Evolutionary conservation across 2,329 filamentous ascomycete species (phyloP), one percentile per base, ranked within the genome.

Genomic region (Trichoderma sp.): DNA sequence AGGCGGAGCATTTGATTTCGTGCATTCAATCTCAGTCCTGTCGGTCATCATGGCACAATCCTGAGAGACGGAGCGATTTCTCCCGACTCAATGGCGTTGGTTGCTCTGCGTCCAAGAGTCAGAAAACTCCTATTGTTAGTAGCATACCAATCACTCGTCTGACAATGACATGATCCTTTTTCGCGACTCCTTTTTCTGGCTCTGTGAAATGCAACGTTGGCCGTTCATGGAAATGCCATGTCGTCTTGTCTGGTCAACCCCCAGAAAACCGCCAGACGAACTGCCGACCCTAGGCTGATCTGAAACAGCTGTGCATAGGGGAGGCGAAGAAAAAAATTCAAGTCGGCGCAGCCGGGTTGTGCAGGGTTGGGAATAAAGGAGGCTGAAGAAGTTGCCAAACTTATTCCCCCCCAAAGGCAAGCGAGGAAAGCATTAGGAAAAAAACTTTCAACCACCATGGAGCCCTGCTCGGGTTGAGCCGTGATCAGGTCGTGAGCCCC

Each of bases 381-480:
- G 66, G 66, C 56, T 69, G 34, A 69, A 69, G 51, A 69, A 69
- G 66, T 11, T 69, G 66, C 66, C 56, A 34, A 51, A 51, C 11
- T 30, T 47, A 34, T 36, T 47, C 43, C 43, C 43, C 39, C 28
- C 56, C n/a, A 15, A 67, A 57, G 28, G 4, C 24, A 60, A 34
- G 57, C 28, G 56, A 60, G 30, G 12, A 30, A 43, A 58, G 11
- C 28, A 21, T 67, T 66, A 18, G 24, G 32, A 28, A 57, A 67
- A 57, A 57, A 64, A 66, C 32, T 67, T 57, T 39, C 21, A 66
- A 57, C 53, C 56, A 32, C 30, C 34, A 36, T 32, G 47, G 39
- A 64, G 62, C 64, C 64, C 24, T 67, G 64, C 34, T 43, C 64
- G 51, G 64, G 51, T 58, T 67, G 51, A 67, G 64, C 64, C 64